Conservation (phyloP, 495 filamentous ascomycete species). For the Hypoxylon fuscum region DNA sequence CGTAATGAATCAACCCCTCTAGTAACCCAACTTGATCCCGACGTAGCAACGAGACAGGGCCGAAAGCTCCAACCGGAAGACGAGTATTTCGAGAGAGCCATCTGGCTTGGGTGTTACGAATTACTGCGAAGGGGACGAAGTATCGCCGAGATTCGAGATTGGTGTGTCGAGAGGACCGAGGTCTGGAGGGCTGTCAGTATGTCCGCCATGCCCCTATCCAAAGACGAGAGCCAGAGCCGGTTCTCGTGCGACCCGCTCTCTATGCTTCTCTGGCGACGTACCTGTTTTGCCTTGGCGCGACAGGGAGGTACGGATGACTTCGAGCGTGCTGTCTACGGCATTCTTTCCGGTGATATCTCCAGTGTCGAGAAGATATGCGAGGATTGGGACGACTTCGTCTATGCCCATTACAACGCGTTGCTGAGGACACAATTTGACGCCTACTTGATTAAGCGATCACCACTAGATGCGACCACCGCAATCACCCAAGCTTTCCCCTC, state of each 20-base stretch:
- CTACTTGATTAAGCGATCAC: constrained; percentile 61
- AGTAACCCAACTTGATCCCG: constrained; percentile 93
- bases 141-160: constrained; percentile 77
- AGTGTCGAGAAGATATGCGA: constrained; percentile 79
- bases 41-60: constrained; percentile 81
- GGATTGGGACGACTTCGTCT: constrained; percentile 91
- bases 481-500: constrained; percentile 55
- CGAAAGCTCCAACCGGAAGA: constrained; percentile 79
- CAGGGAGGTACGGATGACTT: constrained; percentile 74
- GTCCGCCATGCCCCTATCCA: constrained; percentile 62
- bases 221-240: constrained; percentile 48
- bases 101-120: constrained; percentile 90
- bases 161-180: constrained; percentile 80
- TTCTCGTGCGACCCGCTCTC: constrained; percentile 56
- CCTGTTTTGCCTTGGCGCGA: constrained; percentile 79
- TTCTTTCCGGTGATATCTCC: constrained; percentile 82
- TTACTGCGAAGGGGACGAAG: constrained; percentile 81
- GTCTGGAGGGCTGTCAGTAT: constrained; percentile 83
- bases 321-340: constrained; percentile 88
- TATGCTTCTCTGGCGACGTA: constrained; percentile 77
- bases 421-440: constrained; percentile 74
- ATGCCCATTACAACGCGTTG: constrained; percentile 84
- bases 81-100: constrained; percentile 82
- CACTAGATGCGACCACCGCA: constrained; percentile 50
- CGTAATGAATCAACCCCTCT: constrained; percentile 68